phyloP scores from a whole-genome alignment of 192 early-diverging fungal genomes.

The Lunasporangiospora selenospora region DNA sequence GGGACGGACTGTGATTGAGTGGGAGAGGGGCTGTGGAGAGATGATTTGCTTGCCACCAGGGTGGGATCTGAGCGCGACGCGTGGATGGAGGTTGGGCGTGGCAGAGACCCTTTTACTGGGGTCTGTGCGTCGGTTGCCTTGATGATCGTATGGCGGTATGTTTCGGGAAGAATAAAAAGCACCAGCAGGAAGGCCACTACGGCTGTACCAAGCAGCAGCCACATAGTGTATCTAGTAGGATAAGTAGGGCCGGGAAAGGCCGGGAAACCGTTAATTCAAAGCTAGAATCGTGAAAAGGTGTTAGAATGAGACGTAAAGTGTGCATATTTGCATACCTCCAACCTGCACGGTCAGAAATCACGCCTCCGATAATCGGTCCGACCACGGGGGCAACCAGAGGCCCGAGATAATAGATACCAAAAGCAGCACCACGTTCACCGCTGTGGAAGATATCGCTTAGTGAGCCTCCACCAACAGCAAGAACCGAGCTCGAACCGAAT shows the following conservation, averaged over 20 bases:
- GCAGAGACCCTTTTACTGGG: background rate
- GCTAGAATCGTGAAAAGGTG: no score
- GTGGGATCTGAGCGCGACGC: constrained; percentile 34
- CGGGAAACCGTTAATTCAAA: no score
- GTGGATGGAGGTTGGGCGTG: constrained; percentile 21
- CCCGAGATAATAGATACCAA: constrained; percentile 46
- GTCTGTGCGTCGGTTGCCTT: constrained; percentile 11
- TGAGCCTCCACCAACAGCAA: constrained; percentile 45
- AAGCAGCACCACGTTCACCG: constrained; percentile 44
- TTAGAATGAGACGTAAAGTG: no score
- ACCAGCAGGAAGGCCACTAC: constrained; percentile 30
- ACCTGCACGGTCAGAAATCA: constrained; percentile 23
- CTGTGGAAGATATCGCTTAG: constrained; percentile 47
- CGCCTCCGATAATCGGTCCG: constrained; percentile 50
- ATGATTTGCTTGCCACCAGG: constrained; percentile 27
- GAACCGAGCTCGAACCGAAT: constrained; percentile 33
- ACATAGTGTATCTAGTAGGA: constrained; percentile 37
- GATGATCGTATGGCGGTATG: constrained; percentile 49
- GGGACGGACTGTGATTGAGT: no score
- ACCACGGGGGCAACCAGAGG: constrained; percentile 45
- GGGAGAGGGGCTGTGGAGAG: no score
- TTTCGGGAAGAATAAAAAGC: constrained; percentile 54
- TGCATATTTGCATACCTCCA: constrained; percentile 30
- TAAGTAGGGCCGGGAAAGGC: no score
- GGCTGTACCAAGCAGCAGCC: constrained; percentile 33